A percentile compares a stretch with the other conserved stretches of the same genome.
These are phyloP conservation scores for Coniochaeta pulveracea DNA, from an alignment of 2,329 filamentous ascomycete genomes.

Conservation along the genomic window DNA sequence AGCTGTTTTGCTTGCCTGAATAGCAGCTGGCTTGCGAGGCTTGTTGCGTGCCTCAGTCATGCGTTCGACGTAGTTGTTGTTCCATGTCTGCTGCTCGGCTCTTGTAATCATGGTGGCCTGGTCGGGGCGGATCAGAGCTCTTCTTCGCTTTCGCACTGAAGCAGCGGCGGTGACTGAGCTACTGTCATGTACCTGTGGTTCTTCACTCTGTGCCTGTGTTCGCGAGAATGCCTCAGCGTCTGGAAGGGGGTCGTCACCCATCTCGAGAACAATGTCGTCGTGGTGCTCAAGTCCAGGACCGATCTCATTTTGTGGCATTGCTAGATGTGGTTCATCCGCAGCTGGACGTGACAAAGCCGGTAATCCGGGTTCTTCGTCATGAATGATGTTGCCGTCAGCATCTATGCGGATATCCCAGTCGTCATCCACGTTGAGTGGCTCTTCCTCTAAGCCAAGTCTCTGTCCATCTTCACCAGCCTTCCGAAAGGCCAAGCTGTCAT, in stretches of 20 bases:
- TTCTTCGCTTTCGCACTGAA: slow-evolving; percentile 14
- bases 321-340: slow-evolving; percentile 1
- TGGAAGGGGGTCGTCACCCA: slow-evolving; percentile 2
- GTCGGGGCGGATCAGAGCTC: slow-evolving; percentile 16
- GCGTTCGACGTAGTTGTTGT: slow-evolving; percentile 33
- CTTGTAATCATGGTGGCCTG: slow-evolving; percentile 22
- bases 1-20: slow-evolving; percentile 30
- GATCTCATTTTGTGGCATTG: slow-evolving; percentile 4
- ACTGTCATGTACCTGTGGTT: slow-evolving; percentile 4
- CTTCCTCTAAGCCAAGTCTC: slow-evolving; percentile 23
- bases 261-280: slow-evolving; percentile 4
- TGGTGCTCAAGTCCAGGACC: background rate
- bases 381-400: slow-evolving; percentile 35
- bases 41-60: slow-evolving; percentile 33
- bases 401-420: slow-evolving; percentile 39
- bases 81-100: slow-evolving; percentile 27
- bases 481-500: slow-evolving; percentile 6
- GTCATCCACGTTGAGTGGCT: slow-evolving; percentile 18
- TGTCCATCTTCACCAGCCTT: slow-evolving; percentile 17
- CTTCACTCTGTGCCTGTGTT: slow-evolving; percentile 3
- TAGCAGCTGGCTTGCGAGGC: slow-evolving; percentile 11
- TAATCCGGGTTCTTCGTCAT: slow-evolving; percentile 31
- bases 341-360: slow-evolving; percentile 23
- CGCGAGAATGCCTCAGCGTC: slow-evolving; percentile 1
- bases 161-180: slow-evolving; percentile 8